Evolutionary conservation across 1,284 basidiomycete species (phyloP).

Genomic region (Hymenochaete sp.): DNA sequence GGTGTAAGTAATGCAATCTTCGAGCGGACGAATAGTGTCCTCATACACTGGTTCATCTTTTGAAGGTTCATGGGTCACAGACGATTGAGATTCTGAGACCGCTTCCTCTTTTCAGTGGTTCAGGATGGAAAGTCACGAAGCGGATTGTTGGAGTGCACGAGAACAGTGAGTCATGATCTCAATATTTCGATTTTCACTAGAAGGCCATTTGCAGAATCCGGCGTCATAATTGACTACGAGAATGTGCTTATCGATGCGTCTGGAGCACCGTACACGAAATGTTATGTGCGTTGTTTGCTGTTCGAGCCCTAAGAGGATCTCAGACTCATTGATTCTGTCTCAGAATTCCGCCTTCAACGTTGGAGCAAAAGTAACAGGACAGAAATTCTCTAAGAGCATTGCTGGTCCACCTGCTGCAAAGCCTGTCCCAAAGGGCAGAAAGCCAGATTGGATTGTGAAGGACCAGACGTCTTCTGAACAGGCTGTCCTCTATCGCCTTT

Average conservation of each 20-base stretch:
- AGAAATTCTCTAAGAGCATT: conserved; percentile 60
- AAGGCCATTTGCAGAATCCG: conserved; percentile 44
- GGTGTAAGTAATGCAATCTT: conserved; percentile 32
- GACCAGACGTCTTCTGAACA: conserved; percentile 70
- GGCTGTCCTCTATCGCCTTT: conserved; percentile 70
- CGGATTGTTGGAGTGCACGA: conserved; percentile 60
- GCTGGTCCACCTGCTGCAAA: conserved; percentile 61
- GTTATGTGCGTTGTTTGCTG: conserved; percentile 43
- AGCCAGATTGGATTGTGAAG: conserved; percentile 58
- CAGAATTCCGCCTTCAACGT: conserved; percentile 68
- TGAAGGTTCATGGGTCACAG: conserved; percentile 64
- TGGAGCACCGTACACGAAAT: conserved; percentile 59
- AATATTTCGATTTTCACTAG: background rate
- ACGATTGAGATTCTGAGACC: conserved; percentile 65
- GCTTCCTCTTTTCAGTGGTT: conserved; percentile 55
- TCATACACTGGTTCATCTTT: background rate
- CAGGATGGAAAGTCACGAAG: conserved; percentile 56
- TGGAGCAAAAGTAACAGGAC: conserved; percentile 63
- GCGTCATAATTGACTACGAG: conserved; percentile 65
- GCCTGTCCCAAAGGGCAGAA: conserved; percentile 56
- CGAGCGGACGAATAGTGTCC: background rate
- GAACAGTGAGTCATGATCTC: conserved; percentile 50
- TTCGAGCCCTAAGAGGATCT: background rate
- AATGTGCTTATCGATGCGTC: conserved; percentile 51
- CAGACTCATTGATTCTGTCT: background rate